Conservation (phyloP, 2,329 filamentous ascomycete species). For the Tolypocladium sp. region DNA sequence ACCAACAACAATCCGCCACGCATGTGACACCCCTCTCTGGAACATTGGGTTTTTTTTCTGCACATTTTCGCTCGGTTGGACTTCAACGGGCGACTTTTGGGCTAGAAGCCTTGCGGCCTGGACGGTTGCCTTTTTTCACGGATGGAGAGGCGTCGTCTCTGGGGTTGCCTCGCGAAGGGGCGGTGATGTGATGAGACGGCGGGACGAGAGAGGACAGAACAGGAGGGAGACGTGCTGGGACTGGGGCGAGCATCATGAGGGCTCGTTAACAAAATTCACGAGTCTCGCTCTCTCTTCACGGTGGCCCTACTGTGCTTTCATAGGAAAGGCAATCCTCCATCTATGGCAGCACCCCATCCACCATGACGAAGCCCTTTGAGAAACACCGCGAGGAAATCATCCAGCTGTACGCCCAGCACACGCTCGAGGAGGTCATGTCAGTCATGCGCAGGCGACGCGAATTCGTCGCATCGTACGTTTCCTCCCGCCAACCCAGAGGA, state of each 20-base stretch:
- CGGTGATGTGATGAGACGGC: background rate
- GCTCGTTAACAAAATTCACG: background rate
- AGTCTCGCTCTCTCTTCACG: background rate
- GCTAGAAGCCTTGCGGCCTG: background rate
- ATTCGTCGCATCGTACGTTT: background rate
- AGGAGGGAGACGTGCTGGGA: background rate
- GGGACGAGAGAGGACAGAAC: too few relatives aligned
- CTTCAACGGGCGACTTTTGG: background rate
- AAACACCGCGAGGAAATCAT: slow-evolving; percentile 25
- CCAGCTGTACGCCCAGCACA: slow-evolving; percentile 29
- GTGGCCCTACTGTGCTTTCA: background rate
- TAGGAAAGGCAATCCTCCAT: background rate
- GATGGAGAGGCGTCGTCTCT: background rate
- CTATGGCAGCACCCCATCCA: background rate
- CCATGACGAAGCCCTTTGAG: slow-evolving; percentile 21
- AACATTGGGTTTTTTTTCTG: background rate
- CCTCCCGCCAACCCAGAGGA: background rate
- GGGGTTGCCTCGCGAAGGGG: background rate
- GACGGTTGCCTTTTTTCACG: too few relatives aligned
- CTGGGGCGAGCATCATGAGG: background rate
- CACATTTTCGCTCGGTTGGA: background rate
- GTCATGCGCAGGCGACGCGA: slow-evolving; percentile 23
- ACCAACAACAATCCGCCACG: background rate
- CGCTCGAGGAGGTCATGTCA: slow-evolving; percentile 28
- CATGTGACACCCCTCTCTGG: background rate